These are phyloP conservation scores for Irpex sp. DNA, from an alignment of 1,284 basidiomycete genomes.

Conservation along the genomic window DNA sequence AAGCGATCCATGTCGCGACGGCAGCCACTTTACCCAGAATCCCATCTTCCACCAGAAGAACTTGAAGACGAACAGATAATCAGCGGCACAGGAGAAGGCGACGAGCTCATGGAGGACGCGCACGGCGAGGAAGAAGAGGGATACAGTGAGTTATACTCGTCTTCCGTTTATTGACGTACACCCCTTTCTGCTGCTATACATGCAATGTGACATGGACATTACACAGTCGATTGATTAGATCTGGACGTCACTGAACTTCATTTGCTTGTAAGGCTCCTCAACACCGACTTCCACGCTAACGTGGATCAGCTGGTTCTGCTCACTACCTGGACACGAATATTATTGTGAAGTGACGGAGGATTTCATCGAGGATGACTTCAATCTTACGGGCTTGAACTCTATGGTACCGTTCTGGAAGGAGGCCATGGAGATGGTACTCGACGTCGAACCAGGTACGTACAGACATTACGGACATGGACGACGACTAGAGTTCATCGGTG, in stretches of 20 bases:
- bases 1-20: conserved; percentile 21
- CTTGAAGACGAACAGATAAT: conserved; percentile 22
- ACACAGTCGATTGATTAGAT: not conserved
- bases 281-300: conserved; percentile 85
- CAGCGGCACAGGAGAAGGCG: conserved; percentile 26
- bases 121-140: conserved; percentile 26
- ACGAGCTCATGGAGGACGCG: conserved; percentile 30
- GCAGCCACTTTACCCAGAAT: conserved; percentile 11
- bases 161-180: not conserved
- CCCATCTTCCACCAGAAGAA: conserved; percentile 7
- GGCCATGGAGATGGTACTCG: conserved; percentile 99
- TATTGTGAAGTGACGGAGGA: conserved; percentile 98
- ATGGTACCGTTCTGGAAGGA: conserved; percentile 99
- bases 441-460: conserved; percentile 91
- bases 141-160: conserved; percentile 24
- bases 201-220: not conserved
- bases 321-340: conserved; percentile 97
- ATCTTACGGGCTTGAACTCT: conserved; percentile 91
- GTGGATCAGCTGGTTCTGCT: conserved; percentile 99
- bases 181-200: not conserved
- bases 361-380: conserved; percentile 99
- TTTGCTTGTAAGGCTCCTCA: conserved; percentile 59
- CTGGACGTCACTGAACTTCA: not conserved
- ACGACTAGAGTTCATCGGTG: not conserved
- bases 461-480: not conserved